phyloP scores from a whole-genome alignment of 2,329 filamentous ascomycete genomes.

The Monilinia laxa region DNA sequence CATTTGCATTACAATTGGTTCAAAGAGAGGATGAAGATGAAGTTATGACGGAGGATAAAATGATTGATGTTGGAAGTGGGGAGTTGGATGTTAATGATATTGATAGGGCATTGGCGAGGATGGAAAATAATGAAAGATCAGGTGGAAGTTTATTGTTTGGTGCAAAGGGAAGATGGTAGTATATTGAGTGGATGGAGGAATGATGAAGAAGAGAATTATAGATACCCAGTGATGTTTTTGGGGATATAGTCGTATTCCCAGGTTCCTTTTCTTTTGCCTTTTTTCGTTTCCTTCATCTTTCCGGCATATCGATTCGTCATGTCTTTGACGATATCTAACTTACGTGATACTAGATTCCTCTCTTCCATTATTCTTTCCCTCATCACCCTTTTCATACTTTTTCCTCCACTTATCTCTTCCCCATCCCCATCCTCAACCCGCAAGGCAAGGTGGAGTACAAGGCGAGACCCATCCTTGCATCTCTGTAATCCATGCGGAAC shows the following conservation, averaged over 20 bases:
- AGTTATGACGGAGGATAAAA: conserved; percentile 19
- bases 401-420: too few species aligned
- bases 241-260: conserved; percentile 12
- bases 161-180: conserved; percentile 47
- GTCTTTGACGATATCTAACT: neutral
- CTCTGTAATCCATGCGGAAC: conserved; percentile 76
- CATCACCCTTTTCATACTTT: too few species aligned
- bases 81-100: conserved; percentile 63
- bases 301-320: neutral
- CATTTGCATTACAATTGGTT: conserved; percentile 29
- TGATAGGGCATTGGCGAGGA: conserved; percentile 56
- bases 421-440: conserved; percentile 60
- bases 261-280: neutral
- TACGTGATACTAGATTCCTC: too few species aligned
- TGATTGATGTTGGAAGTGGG: conserved; percentile 21
- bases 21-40: conserved; percentile 32
- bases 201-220: conserved; percentile 15
- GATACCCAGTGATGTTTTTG: conserved; percentile 13
- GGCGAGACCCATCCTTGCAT: conserved; percentile 71
- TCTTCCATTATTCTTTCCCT: too few species aligned
- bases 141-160: conserved; percentile 29
- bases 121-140: conserved; percentile 45
- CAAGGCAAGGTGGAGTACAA: conserved; percentile 75
- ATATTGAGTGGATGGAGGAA: conserved; percentile 25
- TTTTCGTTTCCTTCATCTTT: neutral